Percentiles rank a stretch among this genome's conserved stretches.
Conservation (phyloP, 2,329 filamentous ascomycete genomes). For the Zymoseptoria ardabiliae region DNA sequence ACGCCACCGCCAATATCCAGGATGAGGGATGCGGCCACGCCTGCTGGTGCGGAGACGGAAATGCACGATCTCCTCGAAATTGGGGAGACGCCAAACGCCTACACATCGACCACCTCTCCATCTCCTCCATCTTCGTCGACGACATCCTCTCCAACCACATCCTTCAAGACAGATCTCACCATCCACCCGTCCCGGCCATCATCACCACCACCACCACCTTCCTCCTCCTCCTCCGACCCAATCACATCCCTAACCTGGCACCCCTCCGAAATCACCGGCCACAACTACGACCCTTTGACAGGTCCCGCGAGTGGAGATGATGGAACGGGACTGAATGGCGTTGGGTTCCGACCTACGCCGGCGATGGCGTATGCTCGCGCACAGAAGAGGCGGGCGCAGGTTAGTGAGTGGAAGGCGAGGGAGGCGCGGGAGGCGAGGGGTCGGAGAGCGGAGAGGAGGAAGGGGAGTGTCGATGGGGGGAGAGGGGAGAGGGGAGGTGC, state of each 20-base stretch:
- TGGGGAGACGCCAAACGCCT: slow-evolving; percentile 16
- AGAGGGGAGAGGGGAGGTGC: slow-evolving; percentile 4
- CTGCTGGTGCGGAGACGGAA: background rate
- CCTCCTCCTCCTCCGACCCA: slow-evolving; percentile 4
- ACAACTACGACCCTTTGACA: slow-evolving; percentile 40
- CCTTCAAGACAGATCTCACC: slow-evolving; percentile 3
- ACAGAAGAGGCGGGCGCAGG: slow-evolving; percentile 51
- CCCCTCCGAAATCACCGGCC: slow-evolving; percentile 56
- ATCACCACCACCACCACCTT: background rate
- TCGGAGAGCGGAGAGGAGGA: slow-evolving; percentile 46
- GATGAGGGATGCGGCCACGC: background rate
- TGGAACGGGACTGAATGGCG: slow-evolving; percentile 56
- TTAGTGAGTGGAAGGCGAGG: slow-evolving; percentile 52
- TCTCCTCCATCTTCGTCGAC: slow-evolving; percentile 5
- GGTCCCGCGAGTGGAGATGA: slow-evolving; percentile 49
- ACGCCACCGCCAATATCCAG: background rate
- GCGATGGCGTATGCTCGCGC: slow-evolving; percentile 50
- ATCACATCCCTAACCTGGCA: slow-evolving; percentile 45
- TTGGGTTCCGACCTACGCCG: slow-evolving; percentile 56
- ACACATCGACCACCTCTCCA: slow-evolving; percentile 11
- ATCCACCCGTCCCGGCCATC: slow-evolving; percentile 4
- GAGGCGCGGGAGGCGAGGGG: slow-evolving; percentile 54
- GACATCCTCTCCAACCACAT: background rate
- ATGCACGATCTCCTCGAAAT: slow-evolving; percentile 6
- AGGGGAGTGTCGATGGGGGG: slow-evolving; percentile 12